These are phyloP conservation scores for Ophiostoma sp. DNA, from an alignment of 2,329 filamentous ascomycete genomes.

Conservation along the genomic window DNA sequence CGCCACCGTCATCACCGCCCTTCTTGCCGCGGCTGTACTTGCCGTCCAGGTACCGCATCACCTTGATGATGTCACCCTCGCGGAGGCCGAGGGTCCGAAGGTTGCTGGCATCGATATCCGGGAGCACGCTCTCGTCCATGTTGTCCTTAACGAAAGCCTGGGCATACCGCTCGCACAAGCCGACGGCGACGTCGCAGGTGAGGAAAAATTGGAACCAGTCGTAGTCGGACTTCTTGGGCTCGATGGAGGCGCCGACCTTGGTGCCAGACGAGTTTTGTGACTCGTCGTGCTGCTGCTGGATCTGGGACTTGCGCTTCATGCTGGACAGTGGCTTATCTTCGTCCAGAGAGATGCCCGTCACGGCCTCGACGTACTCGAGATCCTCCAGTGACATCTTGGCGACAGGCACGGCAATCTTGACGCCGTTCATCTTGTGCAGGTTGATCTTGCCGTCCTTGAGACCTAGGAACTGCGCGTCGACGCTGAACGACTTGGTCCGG, in stretches of 20 bases:
- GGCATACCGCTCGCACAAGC: slow-evolving; percentile 91
- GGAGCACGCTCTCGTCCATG: slow-evolving; percentile 91
- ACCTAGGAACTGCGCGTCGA: slow-evolving; percentile 94
- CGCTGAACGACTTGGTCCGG: slow-evolving; percentile 91
- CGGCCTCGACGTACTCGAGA: slow-evolving; percentile 87
- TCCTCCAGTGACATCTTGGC: slow-evolving; percentile 95
- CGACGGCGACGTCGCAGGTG: slow-evolving; percentile 84
- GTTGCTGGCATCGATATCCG: slow-evolving; percentile 81
- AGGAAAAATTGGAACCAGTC: slow-evolving; percentile 99
- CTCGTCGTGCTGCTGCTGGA: slow-evolving; percentile 30
- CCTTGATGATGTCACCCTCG: slow-evolving; percentile 93
- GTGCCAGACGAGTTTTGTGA: slow-evolving; percentile 35
- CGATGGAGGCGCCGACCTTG: slow-evolving; percentile 62
- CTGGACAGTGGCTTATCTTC: slow-evolving; percentile 93
- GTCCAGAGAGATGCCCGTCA: slow-evolving; percentile 85
- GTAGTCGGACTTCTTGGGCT: slow-evolving; percentile 71
- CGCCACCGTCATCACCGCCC: slow-evolving; percentile 59
- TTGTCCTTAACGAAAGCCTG: slow-evolving; percentile 87
- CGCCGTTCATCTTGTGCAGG: slow-evolving; percentile 94
- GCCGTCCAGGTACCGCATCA: slow-evolving; percentile 84
- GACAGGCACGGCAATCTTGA: slow-evolving; percentile 96
- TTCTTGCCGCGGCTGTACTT: slow-evolving; percentile 70
- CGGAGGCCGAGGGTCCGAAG: slow-evolving; percentile 88
- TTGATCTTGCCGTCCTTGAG: slow-evolving; percentile 92
- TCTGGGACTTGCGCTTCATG: slow-evolving; percentile 55